These are phyloP conservation scores for Eutrema japonicum DNA, from an alignment of 345 rosid species.

Conservation along the genomic window DNA sequence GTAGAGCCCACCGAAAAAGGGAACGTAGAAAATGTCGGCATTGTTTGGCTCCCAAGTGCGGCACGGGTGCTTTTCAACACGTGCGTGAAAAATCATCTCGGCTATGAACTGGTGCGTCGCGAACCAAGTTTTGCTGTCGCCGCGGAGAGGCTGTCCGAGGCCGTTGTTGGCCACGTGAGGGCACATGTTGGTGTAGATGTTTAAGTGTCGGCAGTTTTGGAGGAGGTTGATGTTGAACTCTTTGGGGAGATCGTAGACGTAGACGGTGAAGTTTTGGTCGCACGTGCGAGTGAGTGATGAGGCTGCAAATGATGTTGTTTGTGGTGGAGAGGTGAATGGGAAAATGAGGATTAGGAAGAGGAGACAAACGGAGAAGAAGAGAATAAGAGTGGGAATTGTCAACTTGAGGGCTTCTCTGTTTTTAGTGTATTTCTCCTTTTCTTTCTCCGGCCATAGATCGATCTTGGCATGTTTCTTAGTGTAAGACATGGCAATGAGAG, in stretches of 20 bases:
- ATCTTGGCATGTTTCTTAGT: conserved; percentile 37
- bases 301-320: background rate
- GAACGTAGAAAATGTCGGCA: conserved; percentile 57
- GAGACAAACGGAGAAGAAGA: conserved; percentile 28
- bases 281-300: conserved; percentile 22
- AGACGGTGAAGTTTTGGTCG: conserved; percentile 43
- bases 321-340: conserved; percentile 11
- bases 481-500: conserved; percentile 25
- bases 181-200: conserved; percentile 60
- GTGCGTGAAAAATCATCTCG: conserved; percentile 57
- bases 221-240: conserved; percentile 51
- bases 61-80: conserved; percentile 55
- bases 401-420: conserved; percentile 15
- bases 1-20: conserved; percentile 62
- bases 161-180: conserved; percentile 53
- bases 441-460: conserved; percentile 22
- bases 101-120: conserved; percentile 60
- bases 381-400: conserved; percentile 13
- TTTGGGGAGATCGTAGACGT: conserved; percentile 56
- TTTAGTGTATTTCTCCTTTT: conserved; percentile 33
- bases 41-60: conserved; percentile 55
- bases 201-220: conserved; percentile 47
- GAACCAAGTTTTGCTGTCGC: conserved; percentile 28
- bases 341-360: conserved; percentile 1
- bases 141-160: conserved; percentile 51